Evolutionary conservation across 2,329 filamentous ascomycete species (phyloP).

Genomic region (Pestalotiopsis fici): DNA sequence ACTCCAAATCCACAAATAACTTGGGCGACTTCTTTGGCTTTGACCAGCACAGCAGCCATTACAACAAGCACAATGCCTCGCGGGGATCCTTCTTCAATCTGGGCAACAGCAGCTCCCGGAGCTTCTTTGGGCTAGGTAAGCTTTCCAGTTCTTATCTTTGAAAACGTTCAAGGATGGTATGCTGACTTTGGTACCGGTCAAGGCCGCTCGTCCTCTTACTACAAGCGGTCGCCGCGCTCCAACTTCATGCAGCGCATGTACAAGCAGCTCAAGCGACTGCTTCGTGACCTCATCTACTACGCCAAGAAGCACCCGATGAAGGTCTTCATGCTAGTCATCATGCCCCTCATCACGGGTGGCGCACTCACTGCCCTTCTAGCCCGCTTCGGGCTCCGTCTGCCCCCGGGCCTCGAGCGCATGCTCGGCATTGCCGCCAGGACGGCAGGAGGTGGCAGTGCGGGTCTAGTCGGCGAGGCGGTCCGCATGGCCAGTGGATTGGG

Average conservation of each 20-base stretch:
- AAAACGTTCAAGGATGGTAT: background rate
- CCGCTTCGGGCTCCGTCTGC: slow-evolving; percentile 78
- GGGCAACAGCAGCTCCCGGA: slow-evolving; percentile 30
- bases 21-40: slow-evolving; percentile 3
- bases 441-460: slow-evolving; percentile 46
- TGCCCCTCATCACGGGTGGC: slow-evolving; percentile 85
- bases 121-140: slow-evolving; percentile 32
- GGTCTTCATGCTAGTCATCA: slow-evolving; percentile 82
- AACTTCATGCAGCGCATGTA: slow-evolving; percentile 76
- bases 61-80: slow-evolving; percentile 14
- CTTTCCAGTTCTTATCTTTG: background rate
- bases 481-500: slow-evolving; percentile 47
- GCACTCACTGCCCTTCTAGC: slow-evolving; percentile 76
- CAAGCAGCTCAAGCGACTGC: slow-evolving; percentile 74
- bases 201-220: slow-evolving; percentile 64
- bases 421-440: slow-evolving; percentile 54
- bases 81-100: slow-evolving; percentile 27
- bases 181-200: background rate
- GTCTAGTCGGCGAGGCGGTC: slow-evolving; percentile 56
- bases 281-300: slow-evolving; percentile 81
- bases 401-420: slow-evolving; percentile 61
- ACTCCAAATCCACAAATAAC: slow-evolving; percentile 14
- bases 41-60: slow-evolving; percentile 8
- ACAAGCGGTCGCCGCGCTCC: slow-evolving; percentile 79
- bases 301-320: slow-evolving; percentile 83